Conservation (phyloP, 2,329 filamentous ascomycete species). For the Penicillium rolfsii region DNA sequence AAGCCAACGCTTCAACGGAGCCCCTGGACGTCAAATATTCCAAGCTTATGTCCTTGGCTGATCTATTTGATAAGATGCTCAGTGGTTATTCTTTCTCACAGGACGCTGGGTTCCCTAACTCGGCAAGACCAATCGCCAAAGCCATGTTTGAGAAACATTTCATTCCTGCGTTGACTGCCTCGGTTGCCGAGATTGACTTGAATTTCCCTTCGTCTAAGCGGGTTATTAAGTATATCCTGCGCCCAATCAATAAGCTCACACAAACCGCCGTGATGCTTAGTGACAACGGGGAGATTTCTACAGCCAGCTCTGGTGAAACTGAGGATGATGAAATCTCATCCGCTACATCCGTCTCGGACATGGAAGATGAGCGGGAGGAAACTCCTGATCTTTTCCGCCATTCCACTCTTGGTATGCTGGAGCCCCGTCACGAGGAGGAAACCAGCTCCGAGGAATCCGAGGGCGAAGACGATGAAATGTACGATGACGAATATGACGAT, state of each 20-base stretch:
- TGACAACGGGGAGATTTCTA: slow-evolving; percentile 73
- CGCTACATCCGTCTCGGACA: slow-evolving; percentile 83
- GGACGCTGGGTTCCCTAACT: slow-evolving; percentile 54
- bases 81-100: slow-evolving; percentile 71
- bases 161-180: slow-evolving; percentile 81
- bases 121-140: slow-evolving; percentile 82
- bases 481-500: slow-evolving; percentile 83
- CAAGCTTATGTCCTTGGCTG: slow-evolving; percentile 81
- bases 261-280: slow-evolving; percentile 85
- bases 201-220: slow-evolving; percentile 92
- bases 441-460: slow-evolving; percentile 71
- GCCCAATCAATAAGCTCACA: slow-evolving; percentile 83
- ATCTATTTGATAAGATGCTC: slow-evolving; percentile 91
- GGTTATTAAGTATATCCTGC: slow-evolving; percentile 93
- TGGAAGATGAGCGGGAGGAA: slow-evolving; percentile 85
- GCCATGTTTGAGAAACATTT: slow-evolving; percentile 99
- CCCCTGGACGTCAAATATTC: slow-evolving; percentile 83
- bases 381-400: slow-evolving; percentile 97
- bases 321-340: slow-evolving; percentile 88
- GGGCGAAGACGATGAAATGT: slow-evolving; percentile 87
- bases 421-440: slow-evolving; percentile 78
- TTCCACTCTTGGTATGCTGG: slow-evolving; percentile 92
- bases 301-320: slow-evolving; percentile 61
- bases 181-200: slow-evolving; percentile 92
- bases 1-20: slow-evolving; percentile 78